phyloP scores from a whole-genome alignment of 768 basidiomycete species.

The Naganishia kalamii region DNA sequence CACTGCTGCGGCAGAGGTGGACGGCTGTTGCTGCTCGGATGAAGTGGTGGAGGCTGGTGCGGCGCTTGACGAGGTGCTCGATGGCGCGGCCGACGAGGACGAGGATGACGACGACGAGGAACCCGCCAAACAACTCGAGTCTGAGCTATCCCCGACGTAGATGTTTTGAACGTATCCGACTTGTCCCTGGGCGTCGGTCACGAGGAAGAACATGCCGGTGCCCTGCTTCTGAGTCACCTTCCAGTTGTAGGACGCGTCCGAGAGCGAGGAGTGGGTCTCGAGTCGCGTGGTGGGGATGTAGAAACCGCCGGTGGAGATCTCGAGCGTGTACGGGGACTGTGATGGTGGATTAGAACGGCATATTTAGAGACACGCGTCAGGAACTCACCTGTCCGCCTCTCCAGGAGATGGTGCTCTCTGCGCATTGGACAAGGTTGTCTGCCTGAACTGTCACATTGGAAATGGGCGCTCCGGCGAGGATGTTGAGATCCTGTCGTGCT shows the following conservation, averaged over 20 bases:
- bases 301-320: slow-evolving; percentile 38
- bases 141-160: slow-evolving; percentile 27
- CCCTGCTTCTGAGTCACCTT: slow-evolving; percentile 31
- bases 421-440: slow-evolving; percentile 35
- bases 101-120: slow-evolving; percentile 15
- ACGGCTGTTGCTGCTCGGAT: not conserved
- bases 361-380: not conserved
- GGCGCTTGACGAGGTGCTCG: not conserved
- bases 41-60: not conserved
- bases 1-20: not conserved
- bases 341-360: not conserved
- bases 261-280: slow-evolving; percentile 25
- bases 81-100: not conserved
- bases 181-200: slow-evolving; percentile 34
- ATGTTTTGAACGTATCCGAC: slow-evolving; percentile 41
- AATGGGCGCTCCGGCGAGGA: slow-evolving; percentile 27
- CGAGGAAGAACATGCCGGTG: slow-evolving; percentile 35
- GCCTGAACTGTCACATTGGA: slow-evolving; percentile 36
- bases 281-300: slow-evolving; percentile 36
- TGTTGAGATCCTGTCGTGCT: not conserved
- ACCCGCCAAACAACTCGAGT: slow-evolving; percentile 29
- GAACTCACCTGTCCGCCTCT: slow-evolving; percentile 32
- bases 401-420: slow-evolving; percentile 36
- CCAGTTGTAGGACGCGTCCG: slow-evolving; percentile 27
- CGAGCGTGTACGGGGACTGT: slow-evolving; percentile 33